Base-by-base conservation (phyloP, 2,329 filamentous ascomycete species). In the Xylaria multiplex region DNA sequence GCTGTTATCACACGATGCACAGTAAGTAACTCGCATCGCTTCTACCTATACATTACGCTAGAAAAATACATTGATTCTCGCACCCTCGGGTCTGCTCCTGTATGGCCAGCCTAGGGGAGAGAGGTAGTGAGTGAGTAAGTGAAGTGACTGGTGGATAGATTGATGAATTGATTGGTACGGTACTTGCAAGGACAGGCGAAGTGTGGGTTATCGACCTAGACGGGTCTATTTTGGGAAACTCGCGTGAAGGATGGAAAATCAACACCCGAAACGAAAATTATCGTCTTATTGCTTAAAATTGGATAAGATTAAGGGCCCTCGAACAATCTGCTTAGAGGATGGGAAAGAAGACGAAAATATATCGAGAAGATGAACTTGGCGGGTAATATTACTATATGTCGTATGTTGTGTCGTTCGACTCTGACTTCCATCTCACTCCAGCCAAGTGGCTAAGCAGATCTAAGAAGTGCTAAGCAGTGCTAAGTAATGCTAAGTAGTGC, bases 341-440 rank as follows among this genome's bases (percentile, higher is more conserved):
- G 37, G 37, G 24, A 22, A 48, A 6, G 45, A 37, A 37, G 35
- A 48, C 50, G 13, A 48, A 32, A 66, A 60, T 50, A 66, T 45
- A 49, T 53, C 27, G 32, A 53, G 48, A 61, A 53, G 45, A 64
- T 42, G 50, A 53, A 58, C 19, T n/a, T 42, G 27, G 37, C 24
- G 27, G 45, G 13, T n/a, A 52, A 57, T 67, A 56, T 67, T 64
- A 64, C 52, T 64, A 52, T 60, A 27, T 45, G 42, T 67, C 65
- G 65, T 67, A 67, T 62, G 65, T 65, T 67, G 43, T 66, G 65
- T 67, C 65, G 57, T 67, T 64, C 61, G 65, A 65, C 61, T 62
- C 22, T 55, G 1, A 24, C 22, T 22, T 30, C n/a, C 37, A 30
- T 19, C 35, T 53, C 32, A 16, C 27, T 24, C 24, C 16, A 14